These are phyloP conservation scores for Lactifluus rugatus DNA, from an alignment of 768 basidiomycete species.

Conservation along the genomic window DNA sequence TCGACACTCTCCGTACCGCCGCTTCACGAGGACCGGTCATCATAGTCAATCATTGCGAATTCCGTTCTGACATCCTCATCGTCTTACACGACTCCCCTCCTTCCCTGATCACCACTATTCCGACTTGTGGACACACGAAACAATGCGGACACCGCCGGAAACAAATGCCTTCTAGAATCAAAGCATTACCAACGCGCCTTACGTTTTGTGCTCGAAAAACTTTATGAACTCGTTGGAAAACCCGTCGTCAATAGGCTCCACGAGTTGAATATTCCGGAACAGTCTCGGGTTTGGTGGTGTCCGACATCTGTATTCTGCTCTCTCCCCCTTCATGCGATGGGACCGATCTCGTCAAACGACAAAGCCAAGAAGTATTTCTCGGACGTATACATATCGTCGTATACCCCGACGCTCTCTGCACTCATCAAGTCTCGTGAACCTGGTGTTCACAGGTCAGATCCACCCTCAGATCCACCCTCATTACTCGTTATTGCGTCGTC, in stretches of 20 bases:
- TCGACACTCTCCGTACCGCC: neutral
- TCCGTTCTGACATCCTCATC: no score
- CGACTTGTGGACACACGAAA: neutral
- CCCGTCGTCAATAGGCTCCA: neutral
- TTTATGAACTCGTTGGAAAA: neutral
- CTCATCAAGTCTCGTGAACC: neutral
- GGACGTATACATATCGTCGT: neutral
- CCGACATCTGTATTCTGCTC: no score
- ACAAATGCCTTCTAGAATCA: neutral
- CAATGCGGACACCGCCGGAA: neutral
- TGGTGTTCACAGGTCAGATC: neutral
- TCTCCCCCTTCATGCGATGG: constrained; percentile 2
- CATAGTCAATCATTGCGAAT: no score
- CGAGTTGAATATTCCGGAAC: neutral
- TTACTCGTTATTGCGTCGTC: constrained; percentile 1
- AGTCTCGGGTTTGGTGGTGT: no score
- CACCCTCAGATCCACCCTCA: no score
- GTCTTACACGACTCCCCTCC: no score
- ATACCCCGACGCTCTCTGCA: neutral
- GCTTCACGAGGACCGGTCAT: no score
- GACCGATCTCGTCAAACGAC: neutral
- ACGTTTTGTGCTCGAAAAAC: neutral
- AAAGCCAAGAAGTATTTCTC: neutral
- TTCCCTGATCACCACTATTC: neutral
- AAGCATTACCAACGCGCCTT: no score